phyloP scores from a whole-genome alignment of 495 filamentous ascomycete species.

The Penicillium atrosanguineum region DNA sequence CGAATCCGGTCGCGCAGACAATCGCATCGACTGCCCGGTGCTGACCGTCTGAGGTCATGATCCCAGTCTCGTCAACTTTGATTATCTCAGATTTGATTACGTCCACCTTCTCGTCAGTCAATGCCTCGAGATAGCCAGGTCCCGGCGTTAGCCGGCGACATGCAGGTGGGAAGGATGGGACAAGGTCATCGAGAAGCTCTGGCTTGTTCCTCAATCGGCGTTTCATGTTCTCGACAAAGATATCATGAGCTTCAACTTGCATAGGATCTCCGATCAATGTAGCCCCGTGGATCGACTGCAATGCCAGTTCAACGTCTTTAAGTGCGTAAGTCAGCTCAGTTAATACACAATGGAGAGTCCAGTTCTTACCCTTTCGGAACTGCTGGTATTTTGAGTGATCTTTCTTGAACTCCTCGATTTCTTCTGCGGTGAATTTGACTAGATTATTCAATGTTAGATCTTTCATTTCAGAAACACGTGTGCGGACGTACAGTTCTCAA shows the following conservation, averaged over 20 bases:
- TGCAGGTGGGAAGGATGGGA: slow-evolving; percentile 45
- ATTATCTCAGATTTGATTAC: slow-evolving; percentile 39
- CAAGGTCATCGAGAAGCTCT: slow-evolving; percentile 29
- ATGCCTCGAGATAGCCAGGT: slow-evolving; percentile 47
- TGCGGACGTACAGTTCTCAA: slow-evolving; percentile 34
- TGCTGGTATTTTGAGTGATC: slow-evolving; percentile 37
- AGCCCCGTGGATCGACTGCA: slow-evolving; percentile 46
- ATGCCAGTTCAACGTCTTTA: slow-evolving; percentile 41
- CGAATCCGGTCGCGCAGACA: slow-evolving; percentile 56
- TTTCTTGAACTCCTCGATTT: slow-evolving; percentile 45
- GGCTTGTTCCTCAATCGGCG: slow-evolving; percentile 36
- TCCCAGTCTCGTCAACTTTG: slow-evolving; percentile 44
- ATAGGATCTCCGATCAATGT: slow-evolving; percentile 37
- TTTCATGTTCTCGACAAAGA: slow-evolving; percentile 43
- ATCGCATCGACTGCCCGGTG: slow-evolving; percentile 40
- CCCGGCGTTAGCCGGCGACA: slow-evolving; percentile 53
- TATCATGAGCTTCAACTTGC: slow-evolving; percentile 31
- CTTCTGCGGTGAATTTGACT: slow-evolving; percentile 40
- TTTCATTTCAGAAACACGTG: background rate
- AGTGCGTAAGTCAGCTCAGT: background rate
- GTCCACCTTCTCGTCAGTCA: slow-evolving; percentile 47
- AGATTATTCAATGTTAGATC: slow-evolving; percentile 2
- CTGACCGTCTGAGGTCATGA: slow-evolving; percentile 48
- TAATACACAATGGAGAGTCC: background rate
- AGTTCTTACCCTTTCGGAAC: slow-evolving; percentile 41